Evolutionary conservation across 2,329 filamentous ascomycete genomes (phyloP).

Genomic region (Penicillium sp.): DNA sequence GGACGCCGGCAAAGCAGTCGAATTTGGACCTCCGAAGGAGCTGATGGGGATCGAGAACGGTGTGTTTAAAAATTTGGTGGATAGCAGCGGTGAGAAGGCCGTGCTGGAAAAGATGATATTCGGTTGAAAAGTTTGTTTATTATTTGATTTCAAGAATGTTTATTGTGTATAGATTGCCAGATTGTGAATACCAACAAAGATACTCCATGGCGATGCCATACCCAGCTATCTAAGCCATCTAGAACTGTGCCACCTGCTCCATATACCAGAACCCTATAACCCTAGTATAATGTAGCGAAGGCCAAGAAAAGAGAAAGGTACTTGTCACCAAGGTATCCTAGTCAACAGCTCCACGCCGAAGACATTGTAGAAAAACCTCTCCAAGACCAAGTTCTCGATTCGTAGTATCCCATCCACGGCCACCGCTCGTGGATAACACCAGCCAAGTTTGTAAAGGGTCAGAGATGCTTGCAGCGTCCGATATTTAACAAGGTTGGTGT

Average conservation of each 20-base stretch:
- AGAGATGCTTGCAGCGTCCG: constrained; percentile 99
- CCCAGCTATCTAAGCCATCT: not conserved
- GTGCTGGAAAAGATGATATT: constrained; percentile 30
- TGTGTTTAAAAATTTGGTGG: constrained; percentile 29
- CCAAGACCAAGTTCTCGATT: constrained; percentile 14
- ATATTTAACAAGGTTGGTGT: constrained; percentile 95
- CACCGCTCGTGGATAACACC: constrained; percentile 33
- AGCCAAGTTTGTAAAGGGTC: constrained; percentile 63
- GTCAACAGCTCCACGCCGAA: not conserved
- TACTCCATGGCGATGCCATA: not conserved
- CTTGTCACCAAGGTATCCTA: constrained; percentile 11
- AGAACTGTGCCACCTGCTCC: not conserved
- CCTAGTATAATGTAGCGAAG: not conserved
- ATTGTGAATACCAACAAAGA: constrained; percentile 11
- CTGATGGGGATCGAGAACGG: constrained; percentile 52
- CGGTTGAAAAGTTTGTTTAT: constrained; percentile 9
- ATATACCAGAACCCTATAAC: not conserved
- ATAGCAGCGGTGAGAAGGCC: constrained; percentile 30
- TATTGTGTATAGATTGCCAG: constrained; percentile 13
- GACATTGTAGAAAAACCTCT: constrained; percentile 4
- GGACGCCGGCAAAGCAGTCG: constrained; percentile 68
- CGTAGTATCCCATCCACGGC: constrained; percentile 7
- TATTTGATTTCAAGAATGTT: constrained; percentile 1
- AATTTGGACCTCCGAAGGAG: constrained; percentile 68
- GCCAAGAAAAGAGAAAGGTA: constrained; percentile 5